Conservation (phyloP, 2,329 filamentous ascomycete genomes). For the Alternaria gansuensis region DNA sequence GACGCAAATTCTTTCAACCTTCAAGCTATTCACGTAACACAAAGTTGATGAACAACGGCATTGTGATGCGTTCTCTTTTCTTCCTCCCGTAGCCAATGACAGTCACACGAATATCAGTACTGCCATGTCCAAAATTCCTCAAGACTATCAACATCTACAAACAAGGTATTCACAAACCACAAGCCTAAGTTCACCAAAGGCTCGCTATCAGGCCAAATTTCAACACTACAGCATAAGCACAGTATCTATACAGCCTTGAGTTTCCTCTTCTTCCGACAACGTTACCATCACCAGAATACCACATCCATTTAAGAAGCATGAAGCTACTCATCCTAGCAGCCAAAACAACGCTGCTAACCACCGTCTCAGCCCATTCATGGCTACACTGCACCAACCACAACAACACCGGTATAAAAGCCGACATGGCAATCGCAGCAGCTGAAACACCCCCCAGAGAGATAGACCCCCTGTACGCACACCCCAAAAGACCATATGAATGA, state of each 20-base stretch:
- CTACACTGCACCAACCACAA: constrained; percentile 37
- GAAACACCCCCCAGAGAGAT: not conserved
- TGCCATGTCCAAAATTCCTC: not conserved
- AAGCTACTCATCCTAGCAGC: not conserved
- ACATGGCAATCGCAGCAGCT: not conserved
- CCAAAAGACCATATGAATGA: not conserved
- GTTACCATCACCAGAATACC: fast-evolving
- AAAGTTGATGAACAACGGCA: not conserved
- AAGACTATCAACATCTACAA: too few relatives aligned
- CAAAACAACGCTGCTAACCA: constrained; percentile 8
- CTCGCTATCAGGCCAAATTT: too few relatives aligned
- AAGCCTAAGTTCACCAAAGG: too few relatives aligned
- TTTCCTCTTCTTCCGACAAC: not conserved
- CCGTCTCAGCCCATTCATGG: constrained; percentile 38
- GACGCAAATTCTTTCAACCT: not conserved
- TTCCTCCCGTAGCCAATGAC: not conserved
- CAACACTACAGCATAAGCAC: not conserved
- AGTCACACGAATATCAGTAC: not conserved
- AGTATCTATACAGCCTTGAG: not conserved
- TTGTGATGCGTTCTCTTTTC: not conserved
- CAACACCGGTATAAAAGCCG: constrained; percentile 23
- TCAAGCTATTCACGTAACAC: not conserved
- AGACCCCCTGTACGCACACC: not conserved
- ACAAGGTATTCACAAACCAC: too few relatives aligned
- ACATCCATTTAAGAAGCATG: not conserved